These are phyloP conservation scores for Polyporus arcularius DNA, from an alignment of 768 basidiomycete species.

Conservation along the genomic window DNA sequence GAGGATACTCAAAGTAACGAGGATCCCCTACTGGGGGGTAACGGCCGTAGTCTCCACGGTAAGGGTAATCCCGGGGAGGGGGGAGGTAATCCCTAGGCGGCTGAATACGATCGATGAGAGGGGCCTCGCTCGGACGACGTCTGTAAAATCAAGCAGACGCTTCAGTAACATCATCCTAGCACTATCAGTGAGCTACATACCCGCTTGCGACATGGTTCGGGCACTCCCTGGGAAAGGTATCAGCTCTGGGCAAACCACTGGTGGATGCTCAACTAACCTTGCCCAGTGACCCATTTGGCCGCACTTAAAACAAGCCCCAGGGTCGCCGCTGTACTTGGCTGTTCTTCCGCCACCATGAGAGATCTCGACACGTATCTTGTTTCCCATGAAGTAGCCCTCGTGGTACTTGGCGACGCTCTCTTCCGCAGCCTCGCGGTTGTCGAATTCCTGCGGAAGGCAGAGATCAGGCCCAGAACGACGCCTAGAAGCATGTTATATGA, in stretches of 20 bases:
- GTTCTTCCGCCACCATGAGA: conserved; percentile 84
- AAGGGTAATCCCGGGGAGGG: conserved; percentile 42
- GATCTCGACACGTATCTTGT: conserved; percentile 85
- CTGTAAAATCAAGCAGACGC: conserved; percentile 1
- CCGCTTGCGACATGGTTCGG: conserved; percentile 50
- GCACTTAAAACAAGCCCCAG: conserved; percentile 87
- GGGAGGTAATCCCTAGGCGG: conserved; percentile 51
- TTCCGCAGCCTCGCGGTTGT: conserved; percentile 76
- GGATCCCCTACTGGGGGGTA: conserved; percentile 50
- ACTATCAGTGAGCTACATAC: conserved; percentile 42
- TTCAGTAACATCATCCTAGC: conserved; percentile 3
- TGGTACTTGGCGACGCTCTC: conserved; percentile 87
- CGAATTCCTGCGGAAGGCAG: conserved; percentile 67
- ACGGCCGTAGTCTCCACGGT: conserved; percentile 59
- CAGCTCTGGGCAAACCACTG: conserved; percentile 1
- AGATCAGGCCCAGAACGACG: not conserved
- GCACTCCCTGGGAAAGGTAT: conserved; percentile 58
- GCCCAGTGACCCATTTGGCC: conserved; percentile 89
- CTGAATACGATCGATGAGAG: conserved; percentile 61
- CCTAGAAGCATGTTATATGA: not conserved
- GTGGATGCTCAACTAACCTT: conserved; percentile 49
- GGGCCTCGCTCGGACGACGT: conserved; percentile 43
- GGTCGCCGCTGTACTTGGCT: conserved; percentile 81
- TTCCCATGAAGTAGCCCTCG: conserved; percentile 90
- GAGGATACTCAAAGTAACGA: conserved; percentile 56